Evolutionary conservation across 1,284 basidiomycete species (phyloP).

Genomic region (Melampsora larici-populina): DNA sequence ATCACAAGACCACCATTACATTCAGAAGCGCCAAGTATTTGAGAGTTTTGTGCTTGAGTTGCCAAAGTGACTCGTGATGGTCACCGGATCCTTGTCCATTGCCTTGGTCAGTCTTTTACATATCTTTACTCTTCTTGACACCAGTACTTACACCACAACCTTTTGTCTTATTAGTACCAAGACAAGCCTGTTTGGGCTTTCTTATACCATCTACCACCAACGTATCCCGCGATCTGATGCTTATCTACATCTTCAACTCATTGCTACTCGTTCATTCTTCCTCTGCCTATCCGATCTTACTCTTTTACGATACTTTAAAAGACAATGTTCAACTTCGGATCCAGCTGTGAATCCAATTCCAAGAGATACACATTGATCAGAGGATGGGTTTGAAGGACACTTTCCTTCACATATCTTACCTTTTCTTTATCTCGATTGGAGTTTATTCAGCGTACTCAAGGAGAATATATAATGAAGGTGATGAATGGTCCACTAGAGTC

Average conservation of each 20-base stretch:
- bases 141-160: constrained; percentile 46
- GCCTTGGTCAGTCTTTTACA: constrained; percentile 53
- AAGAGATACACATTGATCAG: constrained; percentile 76
- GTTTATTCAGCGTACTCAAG: too few species aligned
- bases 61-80: constrained; percentile 53
- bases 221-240: constrained; percentile 73
- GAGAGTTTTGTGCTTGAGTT: constrained; percentile 54
- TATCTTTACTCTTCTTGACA: constrained; percentile 46
- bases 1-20: constrained; percentile 46
- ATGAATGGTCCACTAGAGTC: too few species aligned
- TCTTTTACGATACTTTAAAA: constrained; percentile 72
- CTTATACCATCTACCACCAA: constrained; percentile 78
- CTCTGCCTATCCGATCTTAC: constrained; percentile 79
- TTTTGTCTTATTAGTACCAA: constrained; percentile 63
- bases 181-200: constrained; percentile 81
- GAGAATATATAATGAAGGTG: too few species aligned
- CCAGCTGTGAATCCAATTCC: constrained; percentile 60
- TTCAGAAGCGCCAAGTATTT: constrained; percentile 57
- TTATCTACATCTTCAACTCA: constrained; percentile 70
- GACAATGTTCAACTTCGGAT: constrained; percentile 50
- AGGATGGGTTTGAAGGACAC: constrained; percentile 89
- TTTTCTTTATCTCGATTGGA: constrained; percentile 90
- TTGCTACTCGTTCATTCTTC: constrained; percentile 69
- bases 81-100: constrained; percentile 54
- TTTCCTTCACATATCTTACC: constrained; percentile 91